Evolutionary conservation across 208 protist genomes (phyloP).

Genomic region (Leishmania amazonensis): DNA sequence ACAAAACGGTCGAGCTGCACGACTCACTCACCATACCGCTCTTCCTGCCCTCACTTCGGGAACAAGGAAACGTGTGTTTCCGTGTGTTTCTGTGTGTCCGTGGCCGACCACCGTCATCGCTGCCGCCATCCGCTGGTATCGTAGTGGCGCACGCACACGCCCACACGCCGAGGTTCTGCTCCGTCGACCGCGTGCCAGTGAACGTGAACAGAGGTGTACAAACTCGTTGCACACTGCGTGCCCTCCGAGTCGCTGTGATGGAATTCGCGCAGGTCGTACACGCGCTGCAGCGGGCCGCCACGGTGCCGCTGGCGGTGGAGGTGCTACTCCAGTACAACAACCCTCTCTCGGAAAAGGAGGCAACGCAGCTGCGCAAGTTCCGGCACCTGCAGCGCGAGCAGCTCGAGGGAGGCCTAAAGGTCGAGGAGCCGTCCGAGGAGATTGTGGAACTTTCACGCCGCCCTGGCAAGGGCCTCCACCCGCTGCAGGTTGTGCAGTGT

Average conservation of each 20-base stretch:
- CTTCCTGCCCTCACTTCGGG: background rate
- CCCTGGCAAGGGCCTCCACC: conserved; percentile 58
- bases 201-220: background rate
- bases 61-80: background rate
- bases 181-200: background rate
- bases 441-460: conserved; percentile 46
- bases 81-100: background rate
- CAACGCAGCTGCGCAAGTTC: conserved; percentile 55
- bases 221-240: background rate
- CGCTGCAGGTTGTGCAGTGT: conserved; percentile 72
- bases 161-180: background rate
- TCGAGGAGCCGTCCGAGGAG: conserved; percentile 49
- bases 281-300: conserved; percentile 47
- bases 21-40: background rate
- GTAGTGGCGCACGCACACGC: background rate
- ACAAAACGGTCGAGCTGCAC: background rate
- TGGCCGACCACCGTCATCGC: background rate
- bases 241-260: conserved; percentile 30
- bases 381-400: conserved; percentile 44
- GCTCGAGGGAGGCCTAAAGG: conserved; percentile 62
- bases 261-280: conserved; percentile 54
- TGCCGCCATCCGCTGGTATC: background rate
- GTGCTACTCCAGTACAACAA: conserved; percentile 74
- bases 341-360: conserved; percentile 77
- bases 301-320: conserved; percentile 42